A percentile compares a stretch with the other conserved stretches of the same genome.
These are phyloP conservation scores for Geotrichum carabidarum DNA, from an alignment of 1,139 yeast genomes.

Conservation along the genomic window DNA sequence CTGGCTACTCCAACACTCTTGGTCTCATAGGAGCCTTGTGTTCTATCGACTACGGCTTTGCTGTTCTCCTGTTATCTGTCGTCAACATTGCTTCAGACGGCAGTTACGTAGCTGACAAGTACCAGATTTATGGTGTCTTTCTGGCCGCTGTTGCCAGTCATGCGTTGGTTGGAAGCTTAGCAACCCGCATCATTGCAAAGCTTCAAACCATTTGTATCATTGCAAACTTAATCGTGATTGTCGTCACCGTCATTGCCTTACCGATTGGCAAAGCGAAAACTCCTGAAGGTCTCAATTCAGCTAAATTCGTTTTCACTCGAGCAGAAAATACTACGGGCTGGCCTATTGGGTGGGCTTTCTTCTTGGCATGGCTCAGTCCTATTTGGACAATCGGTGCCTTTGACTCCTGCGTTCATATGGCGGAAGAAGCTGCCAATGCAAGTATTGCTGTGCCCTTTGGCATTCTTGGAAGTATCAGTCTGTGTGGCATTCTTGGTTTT, in stretches of 20 bases:
- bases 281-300: slow-evolving; percentile 33
- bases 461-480: slow-evolving; percentile 50
- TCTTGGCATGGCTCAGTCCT: slow-evolving; percentile 59
- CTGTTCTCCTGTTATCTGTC: slow-evolving; percentile 51
- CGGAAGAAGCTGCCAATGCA: slow-evolving; percentile 65
- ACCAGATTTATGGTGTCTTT: slow-evolving; percentile 52
- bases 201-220: slow-evolving; percentile 58
- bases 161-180: slow-evolving; percentile 45
- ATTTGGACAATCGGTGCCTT: slow-evolving; percentile 47
- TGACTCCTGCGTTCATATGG: slow-evolving; percentile 66
- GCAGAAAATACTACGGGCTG: slow-evolving; percentile 53
- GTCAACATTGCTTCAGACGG: slow-evolving; percentile 44
- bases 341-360: slow-evolving; percentile 62
- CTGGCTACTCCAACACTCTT: slow-evolving; percentile 56
- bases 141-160: slow-evolving; percentile 49
- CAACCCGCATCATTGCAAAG: slow-evolving; percentile 51
- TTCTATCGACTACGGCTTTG: slow-evolving; percentile 56
- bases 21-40: slow-evolving; percentile 56
- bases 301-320: slow-evolving; percentile 51
- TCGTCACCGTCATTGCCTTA: slow-evolving; percentile 59
- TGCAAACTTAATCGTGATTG: slow-evolving; percentile 51
- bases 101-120: slow-evolving; percentile 44
- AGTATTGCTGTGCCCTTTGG: slow-evolving; percentile 65
- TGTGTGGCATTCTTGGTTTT: slow-evolving; percentile 61
- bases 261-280: slow-evolving; percentile 38